phyloP scores from a whole-genome alignment of 2,329 filamentous ascomycete species.

The Zymoseptoria ardabiliae region DNA sequence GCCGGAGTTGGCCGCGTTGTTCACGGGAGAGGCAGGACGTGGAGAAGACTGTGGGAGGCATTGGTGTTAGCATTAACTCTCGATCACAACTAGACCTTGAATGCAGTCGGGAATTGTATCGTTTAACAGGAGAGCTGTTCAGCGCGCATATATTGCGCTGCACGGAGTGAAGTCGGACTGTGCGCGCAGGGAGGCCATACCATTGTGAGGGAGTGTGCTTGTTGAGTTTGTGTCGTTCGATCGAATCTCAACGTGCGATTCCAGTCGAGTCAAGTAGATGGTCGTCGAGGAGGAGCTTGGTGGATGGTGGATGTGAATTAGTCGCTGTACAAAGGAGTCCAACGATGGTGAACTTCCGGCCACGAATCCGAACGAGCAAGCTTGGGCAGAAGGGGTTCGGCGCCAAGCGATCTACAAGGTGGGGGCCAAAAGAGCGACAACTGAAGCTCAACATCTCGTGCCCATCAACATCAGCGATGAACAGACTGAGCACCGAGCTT shows the following conservation, averaged over 20 bases:
- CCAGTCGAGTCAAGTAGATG: not conserved
- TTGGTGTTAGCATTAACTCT: not conserved
- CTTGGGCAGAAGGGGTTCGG: not conserved
- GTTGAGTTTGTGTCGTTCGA: not conserved
- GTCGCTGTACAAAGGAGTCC: not conserved
- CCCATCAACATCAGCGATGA: not conserved
- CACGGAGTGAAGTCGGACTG: not conserved
- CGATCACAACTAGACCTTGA: not conserved
- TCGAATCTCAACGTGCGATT: not conserved
- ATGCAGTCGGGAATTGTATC: not conserved
- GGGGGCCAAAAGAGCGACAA: not conserved
- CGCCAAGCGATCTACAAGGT: not conserved
- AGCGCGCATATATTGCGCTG: not conserved
- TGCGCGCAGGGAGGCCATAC: not conserved
- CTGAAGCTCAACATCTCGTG: not conserved
- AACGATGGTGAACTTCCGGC: not conserved
- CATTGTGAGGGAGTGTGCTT: not conserved
- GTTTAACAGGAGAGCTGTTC: not conserved
- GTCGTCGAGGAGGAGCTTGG: not conserved
- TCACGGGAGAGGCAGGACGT: constrained; percentile 30
- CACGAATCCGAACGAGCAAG: not conserved
- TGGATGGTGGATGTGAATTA: not conserved
- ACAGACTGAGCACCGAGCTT: not conserved
- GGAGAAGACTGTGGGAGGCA: constrained; percentile 26
- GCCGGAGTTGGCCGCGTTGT: constrained; percentile 55